Conservation (phyloP, 2,329 filamentous ascomycete genomes). For the Aspergillus niger region DNA sequence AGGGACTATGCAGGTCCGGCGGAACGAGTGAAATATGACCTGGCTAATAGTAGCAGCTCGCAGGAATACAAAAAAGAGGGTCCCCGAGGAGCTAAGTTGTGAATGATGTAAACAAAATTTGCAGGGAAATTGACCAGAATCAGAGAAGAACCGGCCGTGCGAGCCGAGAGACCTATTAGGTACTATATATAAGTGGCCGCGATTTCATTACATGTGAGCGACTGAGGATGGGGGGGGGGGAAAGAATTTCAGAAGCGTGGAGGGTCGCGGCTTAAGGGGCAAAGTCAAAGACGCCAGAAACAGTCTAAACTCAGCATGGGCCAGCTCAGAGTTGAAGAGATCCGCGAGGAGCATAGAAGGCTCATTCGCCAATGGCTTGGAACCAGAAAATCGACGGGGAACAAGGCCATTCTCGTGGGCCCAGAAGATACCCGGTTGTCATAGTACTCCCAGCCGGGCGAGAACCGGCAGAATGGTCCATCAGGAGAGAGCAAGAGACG, state of each 20-base stretch:
- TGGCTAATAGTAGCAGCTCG: not conserved
- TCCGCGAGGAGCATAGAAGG: not conserved
- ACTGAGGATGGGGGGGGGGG: not conserved
- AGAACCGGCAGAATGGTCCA: not conserved
- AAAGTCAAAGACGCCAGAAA: not conserved
- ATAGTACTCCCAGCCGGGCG: not conserved
- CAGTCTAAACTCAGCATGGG: conserved; percentile 3
- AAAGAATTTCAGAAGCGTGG: not conserved
- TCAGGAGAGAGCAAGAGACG: not conserved
- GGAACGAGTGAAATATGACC: not conserved
- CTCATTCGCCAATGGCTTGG: not conserved
- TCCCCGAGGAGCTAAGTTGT: not conserved
- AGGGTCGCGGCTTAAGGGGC: conserved; percentile 3
- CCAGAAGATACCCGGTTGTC: not conserved
- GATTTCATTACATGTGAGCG: not conserved
- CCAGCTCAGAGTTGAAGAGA: conserved; percentile 2
- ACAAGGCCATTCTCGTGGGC: not conserved
- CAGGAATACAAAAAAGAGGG: not conserved
- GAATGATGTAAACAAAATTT: not conserved
- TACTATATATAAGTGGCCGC: conserved; percentile 1
- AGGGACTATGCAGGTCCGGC: not conserved
- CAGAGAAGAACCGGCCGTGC: not conserved
- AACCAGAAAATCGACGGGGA: not conserved
- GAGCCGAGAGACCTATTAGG: not conserved
- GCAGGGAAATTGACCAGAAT: not conserved